phyloP scores from a whole-genome alignment of 164 flowering plant genomes.

The Nymphaea thermarum region DNA sequence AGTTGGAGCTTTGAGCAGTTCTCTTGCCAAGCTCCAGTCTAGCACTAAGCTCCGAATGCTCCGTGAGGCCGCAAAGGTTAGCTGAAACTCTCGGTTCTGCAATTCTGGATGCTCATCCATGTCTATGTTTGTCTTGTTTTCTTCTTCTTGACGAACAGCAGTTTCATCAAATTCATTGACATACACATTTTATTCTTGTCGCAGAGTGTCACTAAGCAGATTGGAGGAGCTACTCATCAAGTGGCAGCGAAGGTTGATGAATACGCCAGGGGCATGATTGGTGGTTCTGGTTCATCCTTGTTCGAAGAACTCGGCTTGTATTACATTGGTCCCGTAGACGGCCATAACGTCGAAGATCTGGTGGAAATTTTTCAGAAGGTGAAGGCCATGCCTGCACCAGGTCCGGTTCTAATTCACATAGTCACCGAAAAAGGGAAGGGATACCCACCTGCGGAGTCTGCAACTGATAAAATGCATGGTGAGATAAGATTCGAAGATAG shows the following conservation, averaged over 20 bases:
- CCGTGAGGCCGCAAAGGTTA: constrained; percentile 80
- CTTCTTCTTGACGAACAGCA: too few species aligned
- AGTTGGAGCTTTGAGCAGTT: constrained; percentile 80
- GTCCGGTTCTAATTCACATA: constrained; percentile 82
- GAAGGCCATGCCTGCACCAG: constrained; percentile 69
- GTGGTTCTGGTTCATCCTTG: constrained; percentile 58
- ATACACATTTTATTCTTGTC: constrained; percentile 3
- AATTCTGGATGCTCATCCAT: too few species aligned
- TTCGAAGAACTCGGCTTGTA: constrained; percentile 89
- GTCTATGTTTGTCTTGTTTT: neutral
- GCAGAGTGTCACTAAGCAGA: constrained; percentile 62
- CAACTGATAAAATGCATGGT: constrained; percentile 95
- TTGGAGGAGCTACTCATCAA: constrained; percentile 56
- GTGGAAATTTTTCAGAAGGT: constrained; percentile 59
- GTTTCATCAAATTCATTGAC: too few species aligned
- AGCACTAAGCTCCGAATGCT: constrained; percentile 61
- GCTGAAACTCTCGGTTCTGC: neutral
- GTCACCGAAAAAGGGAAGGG: constrained; percentile 94
- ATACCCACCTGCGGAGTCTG: constrained; percentile 82
- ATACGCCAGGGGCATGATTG: constrained; percentile 73
- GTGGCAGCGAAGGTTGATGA: constrained; percentile 83
- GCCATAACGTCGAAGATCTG: constrained; percentile 65
- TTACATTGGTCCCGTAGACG: constrained; percentile 91
- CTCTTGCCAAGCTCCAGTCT: constrained; percentile 61
- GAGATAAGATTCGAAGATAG: constrained; percentile 6